Percentiles rank a stretch among this genome's conserved stretches.
These are phyloP conservation scores for Leishmania amazonensis DNA, from an alignment of 208 protist genomes.

Conservation along the genomic window DNA sequence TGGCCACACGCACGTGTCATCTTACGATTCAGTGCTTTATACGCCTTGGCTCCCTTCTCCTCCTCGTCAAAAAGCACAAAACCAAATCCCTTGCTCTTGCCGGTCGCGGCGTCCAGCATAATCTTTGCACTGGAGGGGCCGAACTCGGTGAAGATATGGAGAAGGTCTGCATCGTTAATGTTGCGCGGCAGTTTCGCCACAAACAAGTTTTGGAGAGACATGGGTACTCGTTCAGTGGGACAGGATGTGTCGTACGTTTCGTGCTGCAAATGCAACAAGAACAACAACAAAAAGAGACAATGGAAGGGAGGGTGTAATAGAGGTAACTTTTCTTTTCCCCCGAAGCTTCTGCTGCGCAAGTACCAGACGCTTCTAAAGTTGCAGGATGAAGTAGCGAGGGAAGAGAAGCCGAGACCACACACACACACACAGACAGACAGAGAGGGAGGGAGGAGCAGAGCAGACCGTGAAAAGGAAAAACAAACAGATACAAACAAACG, in stretches of 20 bases:
- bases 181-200: constrained; percentile 92
- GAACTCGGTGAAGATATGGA: constrained; percentile 65
- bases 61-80: constrained; percentile 95
- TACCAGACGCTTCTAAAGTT: neutral
- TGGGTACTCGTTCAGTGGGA: neutral
- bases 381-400: neutral
- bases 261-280: neutral
- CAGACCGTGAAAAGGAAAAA: neutral
- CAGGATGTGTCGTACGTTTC: no score
- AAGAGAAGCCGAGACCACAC: neutral
- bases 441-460: no score
- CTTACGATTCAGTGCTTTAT: constrained; percentile 64
- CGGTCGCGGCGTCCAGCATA: constrained; percentile 84
- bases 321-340: neutral
- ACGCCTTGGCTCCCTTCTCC: constrained; percentile 78
- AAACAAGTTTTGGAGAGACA: constrained; percentile 59
- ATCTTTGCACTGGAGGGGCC: constrained; percentile 88
- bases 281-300: neutral
- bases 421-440: neutral
- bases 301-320: neutral
- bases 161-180: constrained; percentile 75
- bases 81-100: constrained; percentile 93
- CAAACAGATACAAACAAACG: neutral
- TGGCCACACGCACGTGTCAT: constrained; percentile 44
- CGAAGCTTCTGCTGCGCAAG: neutral